Evolutionary conservation across 352 stramenopile genomes (phyloP).

Genomic region (Globisporangium iwayamae): DNA sequence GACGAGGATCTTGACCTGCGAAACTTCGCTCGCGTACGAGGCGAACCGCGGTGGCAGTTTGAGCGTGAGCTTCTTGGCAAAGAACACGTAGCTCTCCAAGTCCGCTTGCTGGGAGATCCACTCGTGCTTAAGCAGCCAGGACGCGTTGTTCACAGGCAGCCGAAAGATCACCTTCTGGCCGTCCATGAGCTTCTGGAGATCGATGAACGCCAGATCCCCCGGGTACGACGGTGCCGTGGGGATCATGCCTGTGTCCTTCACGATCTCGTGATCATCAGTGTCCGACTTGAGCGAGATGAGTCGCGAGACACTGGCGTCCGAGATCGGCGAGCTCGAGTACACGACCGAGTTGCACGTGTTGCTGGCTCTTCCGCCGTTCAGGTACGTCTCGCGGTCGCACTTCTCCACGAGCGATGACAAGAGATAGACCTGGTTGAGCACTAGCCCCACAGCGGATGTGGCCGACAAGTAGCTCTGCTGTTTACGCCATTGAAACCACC

Average conservation of each 20-base stretch:
- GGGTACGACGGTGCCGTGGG: neutral
- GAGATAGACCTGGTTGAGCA: neutral
- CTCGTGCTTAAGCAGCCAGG: neutral
- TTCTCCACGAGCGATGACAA: slow-evolving; percentile 1
- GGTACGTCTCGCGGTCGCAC: slow-evolving; percentile 2
- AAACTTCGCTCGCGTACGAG: neutral
- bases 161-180: neutral
- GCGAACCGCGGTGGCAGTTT: neutral
- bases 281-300: neutral
- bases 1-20: neutral
- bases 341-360: slow-evolving; percentile 1
- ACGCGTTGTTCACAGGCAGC: neutral
- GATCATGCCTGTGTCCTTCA: neutral
- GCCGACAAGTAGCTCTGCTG: neutral
- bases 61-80: slow-evolving; percentile 2
- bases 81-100: slow-evolving; percentile 4
- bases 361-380: neutral
- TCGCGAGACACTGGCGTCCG: slow-evolving; percentile 1
- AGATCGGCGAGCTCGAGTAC: slow-evolving; percentile 1
- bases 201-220: slow-evolving; percentile 3
- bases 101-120: slow-evolving; percentile 1
- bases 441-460: neutral
- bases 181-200: slow-evolving; percentile 5
- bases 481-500: slow-evolving; percentile 2
- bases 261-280: neutral